Base-by-base conservation (phyloP, 2,329 filamentous ascomycete species). In the Amylocarpus encephaloides region DNA sequence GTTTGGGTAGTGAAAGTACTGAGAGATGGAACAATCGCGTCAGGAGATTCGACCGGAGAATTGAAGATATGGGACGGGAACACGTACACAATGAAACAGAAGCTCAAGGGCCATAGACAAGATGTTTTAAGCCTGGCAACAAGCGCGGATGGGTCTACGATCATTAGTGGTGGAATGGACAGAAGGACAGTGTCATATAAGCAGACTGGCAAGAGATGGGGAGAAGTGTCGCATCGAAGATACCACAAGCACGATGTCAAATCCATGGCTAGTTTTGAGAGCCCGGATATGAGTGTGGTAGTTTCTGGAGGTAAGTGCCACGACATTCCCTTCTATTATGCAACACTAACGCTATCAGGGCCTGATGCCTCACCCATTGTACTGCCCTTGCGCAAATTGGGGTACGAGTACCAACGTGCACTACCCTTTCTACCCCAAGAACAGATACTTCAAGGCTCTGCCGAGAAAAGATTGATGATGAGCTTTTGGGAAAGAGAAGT, bases 191-290 rank as follows among this genome's bases (percentile, higher is more conserved):
- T 90, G 5, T 74, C 92, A 41, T 95, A 94, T 71, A 86, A 83
- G 66, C 81, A 83, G 59, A 76, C 77, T 43, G 70, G 73, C 50
- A 76, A 77, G 41, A 73, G 79, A 18, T 98, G 93, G 93, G 80
- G 80, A 51, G 92, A 93, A 67, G 77, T 88, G n/a, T 86, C 82
- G 68, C 89, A 95, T 64, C 79, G 88, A 58, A 79, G 89, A 64
- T 91, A 92, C 64, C 93, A 98, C 65, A 82, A 85, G 41, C 91
- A 97, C 67, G 93, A 98, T 71, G 90, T 97, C 62, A 97, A 97
- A 72, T 81, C 89, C 1, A 88, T 97, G 81, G 87, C 90, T 32
- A 83, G 88, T 0, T 97, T 92, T 57, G 93, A 98, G 68, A 85
- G 85, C 46, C 83, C 79, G 45, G 82, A 82, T 44, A 80, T 95